These are phyloP conservation scores for Abelmoschus esculentus DNA, from an alignment of 345 rosid genomes.

Conservation along the genomic window DNA sequence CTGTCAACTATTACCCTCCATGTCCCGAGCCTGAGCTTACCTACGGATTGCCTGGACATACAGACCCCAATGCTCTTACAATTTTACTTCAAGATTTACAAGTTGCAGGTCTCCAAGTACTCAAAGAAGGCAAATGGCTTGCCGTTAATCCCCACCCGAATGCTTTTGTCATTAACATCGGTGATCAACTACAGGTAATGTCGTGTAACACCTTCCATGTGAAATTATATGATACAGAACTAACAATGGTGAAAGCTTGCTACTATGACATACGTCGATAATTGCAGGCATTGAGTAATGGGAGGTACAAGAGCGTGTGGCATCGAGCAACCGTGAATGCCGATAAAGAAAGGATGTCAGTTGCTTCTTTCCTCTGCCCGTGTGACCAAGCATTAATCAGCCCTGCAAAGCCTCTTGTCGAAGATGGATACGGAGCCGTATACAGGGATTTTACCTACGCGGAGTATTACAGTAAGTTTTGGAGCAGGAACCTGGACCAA, in stretches of 20 bases:
- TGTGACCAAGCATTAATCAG: conserved; percentile 52
- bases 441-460: conserved; percentile 75
- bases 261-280: background rate
- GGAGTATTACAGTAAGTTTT: conserved; percentile 78
- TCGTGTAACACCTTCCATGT: background rate
- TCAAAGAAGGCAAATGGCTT: conserved; percentile 66
- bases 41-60: conserved; percentile 81
- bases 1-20: conserved; percentile 81
- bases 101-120: conserved; percentile 76
- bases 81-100: conserved; percentile 75
- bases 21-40: conserved; percentile 92
- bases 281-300: conserved; percentile 73
- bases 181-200: conserved; percentile 82
- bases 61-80: conserved; percentile 87
- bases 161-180: conserved; percentile 83
- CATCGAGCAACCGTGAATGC: conserved; percentile 71
- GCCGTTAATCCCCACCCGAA: conserved; percentile 68
- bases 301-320: conserved; percentile 82
- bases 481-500: conserved; percentile 84
- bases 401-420: conserved; percentile 42
- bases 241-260: background rate
- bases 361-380: conserved; percentile 79
- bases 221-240: too few relatives aligned
- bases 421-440: conserved; percentile 34
- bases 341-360: conserved; percentile 52